A percentile compares a stretch with the other conserved stretches of the same genome.
Evolutionary conservation across 805 yeast genomes (phyloP).

Genomic region (Candida namnaoensis): DNA sequence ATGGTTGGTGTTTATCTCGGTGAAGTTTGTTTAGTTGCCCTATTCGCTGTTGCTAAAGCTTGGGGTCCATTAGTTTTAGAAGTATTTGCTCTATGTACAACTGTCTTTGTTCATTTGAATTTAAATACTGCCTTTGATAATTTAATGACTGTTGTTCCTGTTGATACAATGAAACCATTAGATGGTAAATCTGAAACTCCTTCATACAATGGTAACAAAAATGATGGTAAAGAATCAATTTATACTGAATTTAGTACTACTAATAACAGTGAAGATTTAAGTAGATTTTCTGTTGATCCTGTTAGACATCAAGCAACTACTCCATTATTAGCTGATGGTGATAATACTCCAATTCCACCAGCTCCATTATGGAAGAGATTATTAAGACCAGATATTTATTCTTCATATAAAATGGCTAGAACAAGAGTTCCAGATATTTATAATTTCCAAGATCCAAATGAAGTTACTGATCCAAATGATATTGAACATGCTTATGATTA

Average conservation of each 20-base stretch:
- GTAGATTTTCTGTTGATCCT: constrained; percentile 11
- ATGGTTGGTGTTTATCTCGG: constrained; percentile 84
- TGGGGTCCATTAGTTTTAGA: constrained; percentile 91
- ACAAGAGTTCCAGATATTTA: constrained; percentile 50
- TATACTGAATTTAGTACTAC: neutral
- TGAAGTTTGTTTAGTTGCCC: constrained; percentile 76
- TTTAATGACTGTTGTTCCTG: constrained; percentile 50
- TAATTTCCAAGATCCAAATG: constrained; percentile 38
- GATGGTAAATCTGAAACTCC: constrained; percentile 63
- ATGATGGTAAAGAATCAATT: neutral
- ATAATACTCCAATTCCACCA: constrained; percentile 18
- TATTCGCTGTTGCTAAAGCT: constrained; percentile 83
- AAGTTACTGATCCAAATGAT: constrained; percentile 23
- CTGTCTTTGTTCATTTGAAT: constrained; percentile 61
- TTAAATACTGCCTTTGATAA: constrained; percentile 59
- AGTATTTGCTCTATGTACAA: constrained; percentile 52
- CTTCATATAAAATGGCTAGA: constrained; percentile 39
- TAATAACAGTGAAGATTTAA: constrained; percentile 9
- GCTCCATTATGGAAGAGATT: constrained; percentile 38
- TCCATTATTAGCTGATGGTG: constrained; percentile 70
- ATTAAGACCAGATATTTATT: constrained; percentile 46
- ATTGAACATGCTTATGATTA: constrained; percentile 60
- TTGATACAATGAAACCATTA: constrained; percentile 67
- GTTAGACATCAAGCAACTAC: constrained; percentile 20
- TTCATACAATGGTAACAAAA: constrained; percentile 28